Percentiles rank a stretch among this genome's conserved stretches.
phyloP scores from a whole-genome alignment of 805 yeast species.

The Candida ipomoeae region DNA sequence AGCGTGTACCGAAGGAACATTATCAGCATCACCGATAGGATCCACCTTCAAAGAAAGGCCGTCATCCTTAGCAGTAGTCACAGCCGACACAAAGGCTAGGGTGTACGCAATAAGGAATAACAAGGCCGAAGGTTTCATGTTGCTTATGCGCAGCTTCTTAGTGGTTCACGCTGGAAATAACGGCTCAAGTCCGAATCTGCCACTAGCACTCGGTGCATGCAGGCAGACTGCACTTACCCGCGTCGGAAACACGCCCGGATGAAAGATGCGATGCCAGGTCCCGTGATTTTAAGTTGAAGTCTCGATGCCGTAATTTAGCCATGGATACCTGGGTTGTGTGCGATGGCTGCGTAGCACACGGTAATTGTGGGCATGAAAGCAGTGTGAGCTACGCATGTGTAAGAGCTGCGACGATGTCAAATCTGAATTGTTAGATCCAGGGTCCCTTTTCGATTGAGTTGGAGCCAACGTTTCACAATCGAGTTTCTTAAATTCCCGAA shows the following conservation, averaged over 20 bases:
- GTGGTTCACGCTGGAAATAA: background rate
- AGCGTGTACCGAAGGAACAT: conserved; percentile 6
- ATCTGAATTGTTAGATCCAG: too few relatives aligned
- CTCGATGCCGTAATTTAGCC: background rate
- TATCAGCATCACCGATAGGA: conserved; percentile 10
- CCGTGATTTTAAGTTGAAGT: background rate
- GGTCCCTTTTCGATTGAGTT: too few relatives aligned
- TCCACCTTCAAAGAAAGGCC: conserved; percentile 8
- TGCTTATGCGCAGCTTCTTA: background rate
- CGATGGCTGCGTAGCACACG: background rate
- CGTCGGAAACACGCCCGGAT: background rate
- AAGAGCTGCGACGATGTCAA: too few relatives aligned
- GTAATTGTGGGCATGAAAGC: too few relatives aligned
- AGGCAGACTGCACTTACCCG: conserved; percentile 1
- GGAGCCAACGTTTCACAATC: too few relatives aligned
- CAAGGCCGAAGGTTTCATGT: conserved; percentile 9
- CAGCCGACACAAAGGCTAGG: conserved; percentile 6
- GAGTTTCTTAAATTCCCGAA: too few relatives aligned
- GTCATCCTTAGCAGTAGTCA: background rate
- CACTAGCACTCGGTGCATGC: background rate
- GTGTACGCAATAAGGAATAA: conserved; percentile 6
- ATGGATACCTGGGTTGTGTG: background rate
- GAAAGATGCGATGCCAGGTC: background rate
- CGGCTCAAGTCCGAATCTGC: conserved; percentile 1
- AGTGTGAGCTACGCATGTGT: too few relatives aligned